Evolutionary conservation across 805 yeast species (phyloP).

Genomic region (Yarrowia sp.): DNA sequence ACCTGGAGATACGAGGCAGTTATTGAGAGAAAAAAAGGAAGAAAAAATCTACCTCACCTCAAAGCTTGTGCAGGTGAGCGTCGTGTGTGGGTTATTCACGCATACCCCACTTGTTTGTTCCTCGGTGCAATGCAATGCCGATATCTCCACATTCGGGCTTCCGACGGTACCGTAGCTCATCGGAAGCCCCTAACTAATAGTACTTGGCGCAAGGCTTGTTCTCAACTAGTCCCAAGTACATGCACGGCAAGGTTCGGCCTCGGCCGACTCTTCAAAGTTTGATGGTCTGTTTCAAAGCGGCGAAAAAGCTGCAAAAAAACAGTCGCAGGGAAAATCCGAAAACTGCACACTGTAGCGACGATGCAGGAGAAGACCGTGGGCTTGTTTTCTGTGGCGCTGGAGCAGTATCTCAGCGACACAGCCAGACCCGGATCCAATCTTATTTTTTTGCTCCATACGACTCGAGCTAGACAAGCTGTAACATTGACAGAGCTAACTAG

Average conservation of each 20-base stretch:
- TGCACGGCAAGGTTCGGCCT: background rate
- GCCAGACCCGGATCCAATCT: too few relatives aligned
- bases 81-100: background rate
- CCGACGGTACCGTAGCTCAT: background rate
- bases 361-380: background rate
- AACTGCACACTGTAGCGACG: background rate
- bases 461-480: too few relatives aligned
- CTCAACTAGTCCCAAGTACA: background rate
- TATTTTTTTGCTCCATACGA: too few relatives aligned
- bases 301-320: background rate
- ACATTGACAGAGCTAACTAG: too few relatives aligned
- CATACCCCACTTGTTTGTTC: background rate
- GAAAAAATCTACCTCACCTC: background rate
- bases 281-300: slow-evolving; percentile 2
- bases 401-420: too few relatives aligned
- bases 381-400: too few relatives aligned
- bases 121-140: background rate
- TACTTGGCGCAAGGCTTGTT: background rate
- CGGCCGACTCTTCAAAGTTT: background rate
- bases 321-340: background rate
- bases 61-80: too few relatives aligned
- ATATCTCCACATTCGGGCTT: background rate
- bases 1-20: slow-evolving; percentile 20
- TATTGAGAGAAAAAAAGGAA: background rate
- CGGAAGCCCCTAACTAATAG: background rate